Conservation (phyloP, 2,329 filamentous ascomycete species). For the Aspergillus latus region DNA sequence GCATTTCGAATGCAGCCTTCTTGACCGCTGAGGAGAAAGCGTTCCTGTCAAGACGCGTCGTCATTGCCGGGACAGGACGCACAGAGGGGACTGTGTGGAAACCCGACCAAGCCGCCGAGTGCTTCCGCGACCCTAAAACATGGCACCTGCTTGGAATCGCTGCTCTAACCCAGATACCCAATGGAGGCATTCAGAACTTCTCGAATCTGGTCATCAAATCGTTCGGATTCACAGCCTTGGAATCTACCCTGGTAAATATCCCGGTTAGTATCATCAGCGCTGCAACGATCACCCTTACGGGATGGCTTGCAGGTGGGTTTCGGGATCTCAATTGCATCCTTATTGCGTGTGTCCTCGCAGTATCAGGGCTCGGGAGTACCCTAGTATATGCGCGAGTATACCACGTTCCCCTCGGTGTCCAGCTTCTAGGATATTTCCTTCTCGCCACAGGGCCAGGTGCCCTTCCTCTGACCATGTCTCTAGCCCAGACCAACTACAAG, state of each 20-base stretch:
- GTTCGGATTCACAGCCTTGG: conserved; percentile 56
- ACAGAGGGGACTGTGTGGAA: conserved; percentile 45
- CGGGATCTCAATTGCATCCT: conserved; percentile 28
- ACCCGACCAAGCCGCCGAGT: conserved; percentile 48
- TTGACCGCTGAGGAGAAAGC: conserved; percentile 54
- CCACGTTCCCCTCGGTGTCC: conserved; percentile 39
- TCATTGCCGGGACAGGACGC: conserved; percentile 18
- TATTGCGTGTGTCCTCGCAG: conserved; percentile 51
- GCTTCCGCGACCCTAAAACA: background rate
- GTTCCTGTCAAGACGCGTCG: conserved; percentile 30
- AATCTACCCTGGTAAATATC: conserved; percentile 57
- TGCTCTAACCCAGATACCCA: conserved; percentile 54
- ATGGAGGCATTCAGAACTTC: conserved; percentile 49
- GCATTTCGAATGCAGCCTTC: conserved; percentile 52
- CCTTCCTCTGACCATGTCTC: conserved; percentile 56
- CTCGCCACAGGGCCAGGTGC: conserved; percentile 55
- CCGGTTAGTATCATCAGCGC: conserved; percentile 55
- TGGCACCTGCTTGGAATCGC: conserved; percentile 34
- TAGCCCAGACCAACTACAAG: conserved; percentile 57
- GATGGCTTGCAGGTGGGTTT: conserved; percentile 15
- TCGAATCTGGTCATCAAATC: conserved; percentile 58
- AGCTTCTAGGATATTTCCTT: conserved; percentile 60
- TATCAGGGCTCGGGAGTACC: conserved; percentile 54
- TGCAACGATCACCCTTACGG: conserved; percentile 13
- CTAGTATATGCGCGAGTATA: conserved; percentile 52